phyloP scores from a whole-genome alignment of 345 rosid species.

The Heritiera littoralis region DNA sequence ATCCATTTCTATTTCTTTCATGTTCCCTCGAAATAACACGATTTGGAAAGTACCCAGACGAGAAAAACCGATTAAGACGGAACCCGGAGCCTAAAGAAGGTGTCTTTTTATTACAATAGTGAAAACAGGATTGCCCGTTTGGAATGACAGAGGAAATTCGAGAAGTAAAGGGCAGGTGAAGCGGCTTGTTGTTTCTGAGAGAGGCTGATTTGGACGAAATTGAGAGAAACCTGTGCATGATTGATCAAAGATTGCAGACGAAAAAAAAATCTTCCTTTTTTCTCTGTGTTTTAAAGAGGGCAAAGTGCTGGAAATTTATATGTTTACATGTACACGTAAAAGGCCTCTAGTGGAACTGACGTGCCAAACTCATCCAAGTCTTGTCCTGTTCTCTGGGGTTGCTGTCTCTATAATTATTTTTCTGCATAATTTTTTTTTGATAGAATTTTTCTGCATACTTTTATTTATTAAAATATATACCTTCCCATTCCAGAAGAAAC shows the following conservation, averaged over 20 bases:
- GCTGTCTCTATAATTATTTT: too few species aligned
- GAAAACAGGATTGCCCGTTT: slow-evolving; percentile 26
- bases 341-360: neutral
- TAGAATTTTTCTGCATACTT: too few species aligned
- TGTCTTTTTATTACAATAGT: slow-evolving; percentile 22
- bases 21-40: slow-evolving; percentile 20
- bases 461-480: too few species aligned
- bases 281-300: neutral
- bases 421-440: too few species aligned
- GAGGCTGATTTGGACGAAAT: slow-evolving; percentile 20
- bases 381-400: neutral
- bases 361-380: slow-evolving; percentile 11
- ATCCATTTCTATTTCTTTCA: slow-evolving; percentile 15
- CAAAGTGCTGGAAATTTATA: neutral
- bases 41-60: slow-evolving; percentile 37
- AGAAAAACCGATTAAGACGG: slow-evolving; percentile 20
- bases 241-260: too few species aligned
- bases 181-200: slow-evolving; percentile 19
- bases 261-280: neutral
- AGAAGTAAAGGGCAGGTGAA: slow-evolving; percentile 21
- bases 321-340: neutral
- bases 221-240: too few species aligned
- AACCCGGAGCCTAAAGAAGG: slow-evolving; percentile 26
- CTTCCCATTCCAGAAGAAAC: too few species aligned
- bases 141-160: slow-evolving; percentile 23